Percentiles rank a stretch among this genome's conserved stretches.
These are phyloP conservation scores for Solanum appendiculatum DNA, from an alignment of 257 asterid species.

Conservation along the genomic window DNA sequence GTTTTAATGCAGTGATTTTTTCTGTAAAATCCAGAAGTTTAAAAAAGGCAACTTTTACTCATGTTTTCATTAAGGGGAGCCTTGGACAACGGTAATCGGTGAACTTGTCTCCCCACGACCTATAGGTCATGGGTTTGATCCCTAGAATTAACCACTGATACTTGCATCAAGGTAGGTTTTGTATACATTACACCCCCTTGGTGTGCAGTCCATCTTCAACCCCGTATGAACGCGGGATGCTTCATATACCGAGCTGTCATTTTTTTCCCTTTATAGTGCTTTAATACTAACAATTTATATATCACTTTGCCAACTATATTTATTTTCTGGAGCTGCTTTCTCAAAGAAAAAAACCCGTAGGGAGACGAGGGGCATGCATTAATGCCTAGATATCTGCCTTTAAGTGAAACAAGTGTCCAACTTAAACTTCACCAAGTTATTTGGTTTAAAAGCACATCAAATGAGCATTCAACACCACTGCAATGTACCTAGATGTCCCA, in stretches of 20 bases:
- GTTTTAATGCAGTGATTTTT: background rate
- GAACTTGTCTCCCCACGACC: background rate
- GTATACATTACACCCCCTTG: background rate
- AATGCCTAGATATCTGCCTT: background rate
- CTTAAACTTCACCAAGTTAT: background rate
- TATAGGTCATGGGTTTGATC: background rate
- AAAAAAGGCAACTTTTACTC: background rate
- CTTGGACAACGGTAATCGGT: accelerated
- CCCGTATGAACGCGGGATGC: background rate
- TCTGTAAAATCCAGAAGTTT: background rate
- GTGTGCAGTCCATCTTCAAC: background rate
- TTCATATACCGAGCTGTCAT: background rate
- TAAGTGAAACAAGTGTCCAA: background rate
- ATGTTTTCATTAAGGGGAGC: background rate
- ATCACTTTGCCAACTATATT: background rate
- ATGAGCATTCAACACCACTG: background rate
- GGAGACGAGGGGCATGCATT: background rate
- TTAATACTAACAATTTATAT: background rate
- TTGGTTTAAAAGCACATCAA: background rate
- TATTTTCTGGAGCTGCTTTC: background rate
- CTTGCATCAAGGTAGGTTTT: background rate
- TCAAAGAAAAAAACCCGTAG: background rate
- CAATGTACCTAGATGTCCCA: background rate
- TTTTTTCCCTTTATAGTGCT: background rate
- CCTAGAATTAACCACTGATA: background rate